Conservation (phyloP, 73 alveolate genomes). For the Halteria grandinella region DNA sequence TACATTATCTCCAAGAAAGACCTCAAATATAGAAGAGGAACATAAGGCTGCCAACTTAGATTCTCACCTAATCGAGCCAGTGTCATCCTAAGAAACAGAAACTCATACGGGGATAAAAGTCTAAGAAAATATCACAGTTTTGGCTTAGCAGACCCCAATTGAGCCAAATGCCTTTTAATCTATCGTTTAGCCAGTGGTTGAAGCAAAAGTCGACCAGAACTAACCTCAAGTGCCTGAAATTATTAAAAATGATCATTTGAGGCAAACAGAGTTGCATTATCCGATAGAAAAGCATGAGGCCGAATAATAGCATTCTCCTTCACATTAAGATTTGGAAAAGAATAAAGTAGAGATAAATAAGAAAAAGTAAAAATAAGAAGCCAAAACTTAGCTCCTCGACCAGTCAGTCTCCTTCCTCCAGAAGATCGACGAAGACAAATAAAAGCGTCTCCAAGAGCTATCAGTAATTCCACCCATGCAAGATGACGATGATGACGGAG, state of each 20-base stretch:
- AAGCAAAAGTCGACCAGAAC: not conserved
- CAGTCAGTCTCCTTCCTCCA: slow-evolving; percentile 33
- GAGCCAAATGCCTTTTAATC: no score
- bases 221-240: not conserved
- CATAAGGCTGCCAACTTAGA: no score
- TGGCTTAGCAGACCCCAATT: no score
- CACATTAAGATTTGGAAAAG: not conserved
- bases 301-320: not conserved
- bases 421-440: slow-evolving; percentile 22
- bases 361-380: slow-evolving; percentile 24
- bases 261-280: not conserved
- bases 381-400: slow-evolving; percentile 1
- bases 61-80: not conserved
- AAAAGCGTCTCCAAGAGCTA: not conserved
- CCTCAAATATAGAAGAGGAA: not conserved
- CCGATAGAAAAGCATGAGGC: not conserved
- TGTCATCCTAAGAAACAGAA: no score
- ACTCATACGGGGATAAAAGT: not conserved
- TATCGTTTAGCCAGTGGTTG: not conserved
- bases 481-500: not conserved
- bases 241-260: not conserved
- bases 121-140: no score
- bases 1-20: no score
- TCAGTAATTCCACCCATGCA: not conserved
- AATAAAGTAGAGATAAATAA: not conserved